Evolutionary conservation across 805 yeast genomes (phyloP).

Genomic region (Teunomyces panamensis): DNA sequence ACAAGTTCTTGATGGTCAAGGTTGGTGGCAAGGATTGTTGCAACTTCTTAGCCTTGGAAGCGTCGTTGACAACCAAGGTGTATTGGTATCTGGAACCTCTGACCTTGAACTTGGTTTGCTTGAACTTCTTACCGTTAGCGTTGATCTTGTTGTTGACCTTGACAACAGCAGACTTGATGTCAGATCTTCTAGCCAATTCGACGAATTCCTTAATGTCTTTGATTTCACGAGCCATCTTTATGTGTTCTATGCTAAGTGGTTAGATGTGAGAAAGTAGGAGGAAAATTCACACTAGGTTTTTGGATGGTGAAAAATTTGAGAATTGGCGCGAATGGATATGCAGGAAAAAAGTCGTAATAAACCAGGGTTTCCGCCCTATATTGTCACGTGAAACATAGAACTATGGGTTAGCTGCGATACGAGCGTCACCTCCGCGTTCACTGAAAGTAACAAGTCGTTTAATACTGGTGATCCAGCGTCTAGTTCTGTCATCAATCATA

Average conservation of each 20-base stretch:
- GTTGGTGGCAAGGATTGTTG: constrained; percentile 97
- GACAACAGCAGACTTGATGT: constrained; percentile 89
- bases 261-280: constrained; percentile 4
- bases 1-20: constrained; percentile 60
- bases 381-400: background rate
- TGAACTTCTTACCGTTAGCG: constrained; percentile 78
- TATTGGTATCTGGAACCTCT: constrained; percentile 94
- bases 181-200: constrained; percentile 94
- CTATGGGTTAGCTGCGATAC: too few relatives aligned
- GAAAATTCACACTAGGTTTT: constrained; percentile 7
- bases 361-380: background rate
- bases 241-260: constrained; percentile 2
- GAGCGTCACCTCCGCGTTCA: constrained; percentile 14
- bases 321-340: background rate
- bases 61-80: constrained; percentile 93
- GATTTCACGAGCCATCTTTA: constrained; percentile 51
- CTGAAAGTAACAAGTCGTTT: constrained; percentile 68
- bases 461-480: constrained; percentile 73
- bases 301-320: constrained; percentile 12
- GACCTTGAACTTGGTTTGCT: constrained; percentile 98
- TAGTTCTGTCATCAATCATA: constrained; percentile 71
- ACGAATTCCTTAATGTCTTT: constrained; percentile 97
- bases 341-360: background rate
- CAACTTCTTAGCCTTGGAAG: constrained; percentile 95
- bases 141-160: constrained; percentile 85